A percentile compares a stretch with the other conserved stretches of the same genome.
Evolutionary conservation across 2,329 filamentous ascomycete species (phyloP).

Genomic region (Sclerotinia spermophila): DNA sequence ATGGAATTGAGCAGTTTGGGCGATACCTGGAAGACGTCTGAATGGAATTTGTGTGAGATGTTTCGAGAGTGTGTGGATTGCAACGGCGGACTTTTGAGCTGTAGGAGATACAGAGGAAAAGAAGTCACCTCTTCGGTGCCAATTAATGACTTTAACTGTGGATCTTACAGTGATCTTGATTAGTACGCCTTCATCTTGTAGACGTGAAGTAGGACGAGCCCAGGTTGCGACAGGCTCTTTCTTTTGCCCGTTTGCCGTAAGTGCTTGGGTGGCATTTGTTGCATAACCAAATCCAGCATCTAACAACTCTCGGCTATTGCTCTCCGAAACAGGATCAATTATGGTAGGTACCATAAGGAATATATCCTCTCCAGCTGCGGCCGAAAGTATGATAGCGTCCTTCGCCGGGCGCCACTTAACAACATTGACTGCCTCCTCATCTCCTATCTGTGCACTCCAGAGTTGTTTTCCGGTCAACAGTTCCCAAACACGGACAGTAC

Average conservation of each 20-base stretch:
- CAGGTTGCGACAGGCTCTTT: conserved; percentile 79
- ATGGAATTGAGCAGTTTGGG: conserved; percentile 92
- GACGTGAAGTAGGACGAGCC: conserved; percentile 69
- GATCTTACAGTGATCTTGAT: conserved; percentile 77
- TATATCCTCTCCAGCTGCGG: conserved; percentile 78
- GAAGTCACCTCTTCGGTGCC: conserved; percentile 94
- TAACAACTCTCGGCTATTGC: conserved; percentile 69
- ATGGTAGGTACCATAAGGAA: conserved; percentile 78
- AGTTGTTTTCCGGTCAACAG: conserved; percentile 80
- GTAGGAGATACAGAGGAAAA: conserved; percentile 85
- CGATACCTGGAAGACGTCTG: conserved; percentile 67
- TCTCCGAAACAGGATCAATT: conserved; percentile 68
- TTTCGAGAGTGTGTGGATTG: conserved; percentile 92
- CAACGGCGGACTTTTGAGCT: conserved; percentile 74
- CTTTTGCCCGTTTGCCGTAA: conserved; percentile 51
- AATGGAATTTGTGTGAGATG: conserved; percentile 95
- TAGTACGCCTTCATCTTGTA: conserved; percentile 75
- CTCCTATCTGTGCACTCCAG: conserved; percentile 77
- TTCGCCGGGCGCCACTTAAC: conserved; percentile 86
- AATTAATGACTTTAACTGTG: conserved; percentile 81
- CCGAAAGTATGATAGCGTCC: conserved; percentile 77
- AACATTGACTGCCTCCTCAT: conserved; percentile 74
- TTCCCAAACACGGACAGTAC: conserved; percentile 87
- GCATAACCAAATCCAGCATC: conserved; percentile 93
- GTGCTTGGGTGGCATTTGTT: conserved; percentile 57